Conservation (phyloP, 768 basidiomycete genomes). For the Pisolithus albus region DNA sequence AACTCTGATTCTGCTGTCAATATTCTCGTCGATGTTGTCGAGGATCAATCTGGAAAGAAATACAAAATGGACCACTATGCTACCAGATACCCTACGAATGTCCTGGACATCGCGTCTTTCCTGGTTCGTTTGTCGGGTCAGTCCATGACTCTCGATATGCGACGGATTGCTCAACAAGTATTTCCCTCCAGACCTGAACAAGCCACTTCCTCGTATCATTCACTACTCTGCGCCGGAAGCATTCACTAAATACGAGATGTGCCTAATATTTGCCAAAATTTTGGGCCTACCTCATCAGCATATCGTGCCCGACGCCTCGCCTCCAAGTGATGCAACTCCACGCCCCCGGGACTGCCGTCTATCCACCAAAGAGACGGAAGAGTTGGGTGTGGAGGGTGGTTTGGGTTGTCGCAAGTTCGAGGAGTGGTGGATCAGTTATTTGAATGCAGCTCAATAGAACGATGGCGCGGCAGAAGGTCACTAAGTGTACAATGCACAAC, state of each 20-base stretch:
- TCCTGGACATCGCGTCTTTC: conserved; percentile 80
- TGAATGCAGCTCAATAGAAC: conserved; percentile 16
- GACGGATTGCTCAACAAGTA: not conserved
- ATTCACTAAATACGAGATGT: conserved; percentile 92
- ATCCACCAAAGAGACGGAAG: conserved; percentile 68
- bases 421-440: conserved; percentile 71
- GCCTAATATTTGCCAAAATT: conserved; percentile 66
- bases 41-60: conserved; percentile 77
- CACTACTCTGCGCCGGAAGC: conserved; percentile 83
- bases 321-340: conserved; percentile 60
- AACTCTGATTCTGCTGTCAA: conserved; percentile 90
- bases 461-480: not conserved
- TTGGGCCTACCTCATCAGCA: conserved; percentile 67
- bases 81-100: conserved; percentile 88
- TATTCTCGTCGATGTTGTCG: conserved; percentile 77
- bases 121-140: conserved; percentile 69
- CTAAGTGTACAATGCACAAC: no score
- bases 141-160: conserved; percentile 12
- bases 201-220: conserved; percentile 59
- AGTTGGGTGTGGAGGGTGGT: conserved; percentile 46
- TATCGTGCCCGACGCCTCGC: conserved; percentile 64
- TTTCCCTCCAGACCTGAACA: conserved; percentile 26
- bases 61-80: conserved; percentile 98
- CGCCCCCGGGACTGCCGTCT: conserved; percentile 80
- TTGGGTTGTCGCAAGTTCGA: conserved; percentile 66